Percentiles rank a stretch among this genome's conserved stretches.
Conservation (phyloP, 805 yeast species). For the Sungouiella blattae region DNA sequence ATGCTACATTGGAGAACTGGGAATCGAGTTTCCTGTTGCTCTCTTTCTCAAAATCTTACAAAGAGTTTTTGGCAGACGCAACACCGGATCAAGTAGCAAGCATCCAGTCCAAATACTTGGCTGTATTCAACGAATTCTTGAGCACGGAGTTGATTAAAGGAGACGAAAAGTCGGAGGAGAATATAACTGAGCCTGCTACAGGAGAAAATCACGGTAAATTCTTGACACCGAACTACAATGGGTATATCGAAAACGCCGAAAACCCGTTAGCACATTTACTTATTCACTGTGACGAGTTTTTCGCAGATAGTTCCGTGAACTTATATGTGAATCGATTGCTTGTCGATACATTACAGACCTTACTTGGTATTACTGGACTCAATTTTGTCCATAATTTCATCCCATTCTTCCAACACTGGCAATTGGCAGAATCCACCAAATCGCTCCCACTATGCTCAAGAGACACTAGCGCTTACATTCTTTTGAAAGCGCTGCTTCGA, state of each 20-base stretch:
- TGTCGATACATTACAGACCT: conserved; percentile 19
- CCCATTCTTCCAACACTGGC: conserved; percentile 47
- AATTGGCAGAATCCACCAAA: conserved; percentile 17
- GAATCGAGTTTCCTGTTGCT: conserved; percentile 35
- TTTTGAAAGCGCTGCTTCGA: conserved; percentile 23
- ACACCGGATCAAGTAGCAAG: conserved; percentile 22
- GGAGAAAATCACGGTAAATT: conserved; percentile 16
- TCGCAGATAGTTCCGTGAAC: conserved; percentile 19
- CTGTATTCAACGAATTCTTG: conserved; percentile 35
- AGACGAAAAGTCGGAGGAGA: conserved; percentile 8
- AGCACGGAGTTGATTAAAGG: conserved; percentile 23
- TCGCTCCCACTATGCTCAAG: conserved; percentile 9
- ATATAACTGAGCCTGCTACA: conserved; percentile 5
- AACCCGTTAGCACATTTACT: conserved; percentile 41
- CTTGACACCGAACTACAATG: conserved; percentile 39
- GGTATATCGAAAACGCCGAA: conserved; percentile 38
- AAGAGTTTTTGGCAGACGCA: conserved; percentile 5
- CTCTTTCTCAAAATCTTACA: conserved; percentile 17
- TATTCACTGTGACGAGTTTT: conserved; percentile 31
- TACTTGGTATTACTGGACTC: conserved; percentile 39
- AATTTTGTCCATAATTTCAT: conserved; percentile 45
- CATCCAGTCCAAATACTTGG: conserved; percentile 39
- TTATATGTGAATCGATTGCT: conserved; percentile 11
- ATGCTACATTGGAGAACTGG: conserved; percentile 43
- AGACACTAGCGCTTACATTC: conserved; percentile 32